Conservation (phyloP, 2,329 filamentous ascomycete genomes). For the Colletotrichum orbiculare region DNA sequence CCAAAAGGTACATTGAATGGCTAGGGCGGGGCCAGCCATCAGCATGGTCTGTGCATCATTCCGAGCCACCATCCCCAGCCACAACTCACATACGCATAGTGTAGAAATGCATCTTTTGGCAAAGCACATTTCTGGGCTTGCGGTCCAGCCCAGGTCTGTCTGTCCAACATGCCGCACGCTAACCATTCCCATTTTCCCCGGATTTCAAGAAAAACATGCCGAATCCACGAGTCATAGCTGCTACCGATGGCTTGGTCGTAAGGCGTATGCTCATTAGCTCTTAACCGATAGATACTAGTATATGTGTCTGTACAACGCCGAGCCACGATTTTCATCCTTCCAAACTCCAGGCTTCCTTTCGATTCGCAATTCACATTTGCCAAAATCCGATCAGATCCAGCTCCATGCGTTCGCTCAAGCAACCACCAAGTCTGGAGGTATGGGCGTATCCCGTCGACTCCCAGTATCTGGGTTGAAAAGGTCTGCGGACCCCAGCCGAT, state of each 20-base stretch:
- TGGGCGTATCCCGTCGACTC: conserved; percentile 48
- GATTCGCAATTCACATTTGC: not conserved
- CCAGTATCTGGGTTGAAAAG: conserved; percentile 43
- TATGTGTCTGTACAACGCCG: conserved; percentile 25
- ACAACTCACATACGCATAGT: too few species aligned
- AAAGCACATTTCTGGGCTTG: not conserved
- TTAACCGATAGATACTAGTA: conserved; percentile 17
- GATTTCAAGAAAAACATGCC: not conserved
- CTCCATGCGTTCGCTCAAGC: conserved; percentile 4
- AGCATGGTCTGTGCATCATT: too few species aligned
- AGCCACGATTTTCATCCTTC: conserved; percentile 8
- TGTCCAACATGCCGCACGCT: conserved; percentile 3
- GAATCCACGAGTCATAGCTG: conserved; percentile 11
- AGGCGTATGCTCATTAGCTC: conserved; percentile 30
- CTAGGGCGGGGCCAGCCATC: too few species aligned
- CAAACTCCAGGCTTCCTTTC: conserved; percentile 14
- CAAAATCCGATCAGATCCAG: conserved; percentile 1
- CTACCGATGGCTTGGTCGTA: conserved; percentile 14
- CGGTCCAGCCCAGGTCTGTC: not conserved
- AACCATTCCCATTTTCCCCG: conserved; percentile 5
- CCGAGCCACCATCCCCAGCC: too few species aligned
- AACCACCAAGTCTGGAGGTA: conserved; percentile 45
- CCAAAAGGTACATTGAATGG: not conserved
- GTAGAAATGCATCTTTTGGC: not conserved
- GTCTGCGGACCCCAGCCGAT: conserved; percentile 43